Base-by-base conservation (phyloP, 2,329 filamentous ascomycete genomes). In the Aspergillus vadensis region DNA sequence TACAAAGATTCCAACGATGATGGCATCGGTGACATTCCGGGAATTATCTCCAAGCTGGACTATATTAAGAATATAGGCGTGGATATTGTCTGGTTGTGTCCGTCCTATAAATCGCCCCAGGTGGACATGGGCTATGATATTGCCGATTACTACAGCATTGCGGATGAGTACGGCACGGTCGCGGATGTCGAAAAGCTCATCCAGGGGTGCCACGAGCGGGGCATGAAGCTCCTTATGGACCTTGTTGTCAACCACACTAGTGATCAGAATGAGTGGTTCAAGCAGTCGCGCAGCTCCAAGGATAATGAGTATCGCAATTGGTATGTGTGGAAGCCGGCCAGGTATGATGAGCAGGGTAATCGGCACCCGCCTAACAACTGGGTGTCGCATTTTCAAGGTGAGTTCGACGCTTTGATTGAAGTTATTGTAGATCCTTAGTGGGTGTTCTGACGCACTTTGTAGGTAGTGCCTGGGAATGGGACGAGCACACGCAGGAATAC, bases 191-290 rank as follows among this genome's bases (percentile, higher is more conserved):
- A 91, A 59, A 74, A 76, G 0, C 73, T 91, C 38, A 86, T 90
- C 53, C 70, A 81, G 25, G 84, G 83, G 49, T 82, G 85, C 43
- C 87, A 89, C 61, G 74, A 81, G 15, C 81, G 87, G 4, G 86
- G 83, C 3, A 90, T 92, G 84, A 86, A 85, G 65, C 76, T 92
- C 10, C 86, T 93, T 59, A 82, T 92, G 60, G 90, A 93, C 69
- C 79, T 93, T 3, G 90, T 93, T 2, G 83, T 92, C 63, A 94
- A 92, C 66, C 90, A 94, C 71, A 92, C 89, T 0, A 89, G 86
- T 2, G 85, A 89, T 64, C 82, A 90, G 71, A 88, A 91, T 67
- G 80, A 81, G 3, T 92, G 89, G 89, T 91, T 91, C 75, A 80
- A 85, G 51, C 83, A 90, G 69, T 89, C 86, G 2, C 80, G 85